These are phyloP conservation scores for Globisporangium polare DNA, from an alignment of 352 stramenopile genomes.

Conservation along the genomic window DNA sequence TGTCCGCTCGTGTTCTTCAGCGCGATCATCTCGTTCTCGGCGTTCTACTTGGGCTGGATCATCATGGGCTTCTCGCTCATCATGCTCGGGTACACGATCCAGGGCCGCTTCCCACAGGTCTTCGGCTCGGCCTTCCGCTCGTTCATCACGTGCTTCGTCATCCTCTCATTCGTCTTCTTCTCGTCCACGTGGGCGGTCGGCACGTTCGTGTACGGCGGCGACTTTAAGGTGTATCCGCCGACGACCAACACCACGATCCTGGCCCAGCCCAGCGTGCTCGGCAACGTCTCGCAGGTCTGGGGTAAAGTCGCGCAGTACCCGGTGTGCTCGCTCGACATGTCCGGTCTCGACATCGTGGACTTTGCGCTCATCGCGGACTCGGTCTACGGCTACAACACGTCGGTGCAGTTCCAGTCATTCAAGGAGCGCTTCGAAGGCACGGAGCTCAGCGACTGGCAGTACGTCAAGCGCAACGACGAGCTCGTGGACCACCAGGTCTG, in stretches of 20 bases:
- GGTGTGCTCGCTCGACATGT: conserved; percentile 68
- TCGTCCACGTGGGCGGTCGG: conserved; percentile 83
- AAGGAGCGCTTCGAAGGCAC: conserved; percentile 80
- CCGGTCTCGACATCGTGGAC: conserved; percentile 68
- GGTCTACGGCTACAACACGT: conserved; percentile 77
- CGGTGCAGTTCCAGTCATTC: conserved; percentile 70
- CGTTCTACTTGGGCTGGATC: conserved; percentile 76
- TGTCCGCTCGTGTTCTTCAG: conserved; percentile 64
- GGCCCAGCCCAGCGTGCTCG: conserved; percentile 18
- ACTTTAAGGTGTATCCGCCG: conserved; percentile 78
- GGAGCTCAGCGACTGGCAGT: conserved; percentile 69
- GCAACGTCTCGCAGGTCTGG: conserved; percentile 31
- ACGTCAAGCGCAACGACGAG: conserved; percentile 69
- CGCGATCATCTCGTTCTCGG: conserved; percentile 78
- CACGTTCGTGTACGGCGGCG: conserved; percentile 80
- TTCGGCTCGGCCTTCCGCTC: conserved; percentile 84
- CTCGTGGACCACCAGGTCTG: conserved; percentile 68
- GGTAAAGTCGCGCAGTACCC: conserved; percentile 70
- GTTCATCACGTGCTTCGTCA: conserved; percentile 83
- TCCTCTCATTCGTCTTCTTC: conserved; percentile 86
- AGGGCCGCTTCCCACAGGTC: conserved; percentile 75
- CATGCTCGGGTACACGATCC: conserved; percentile 72
- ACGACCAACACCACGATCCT: conserved; percentile 9
- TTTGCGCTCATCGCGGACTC: conserved; percentile 84
- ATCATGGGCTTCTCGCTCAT: conserved; percentile 85